These are phyloP conservation scores for Lunularia cruciata DNA, from an alignment of 225 moss, liverwort and hornwort species.

Conservation along the genomic window DNA sequence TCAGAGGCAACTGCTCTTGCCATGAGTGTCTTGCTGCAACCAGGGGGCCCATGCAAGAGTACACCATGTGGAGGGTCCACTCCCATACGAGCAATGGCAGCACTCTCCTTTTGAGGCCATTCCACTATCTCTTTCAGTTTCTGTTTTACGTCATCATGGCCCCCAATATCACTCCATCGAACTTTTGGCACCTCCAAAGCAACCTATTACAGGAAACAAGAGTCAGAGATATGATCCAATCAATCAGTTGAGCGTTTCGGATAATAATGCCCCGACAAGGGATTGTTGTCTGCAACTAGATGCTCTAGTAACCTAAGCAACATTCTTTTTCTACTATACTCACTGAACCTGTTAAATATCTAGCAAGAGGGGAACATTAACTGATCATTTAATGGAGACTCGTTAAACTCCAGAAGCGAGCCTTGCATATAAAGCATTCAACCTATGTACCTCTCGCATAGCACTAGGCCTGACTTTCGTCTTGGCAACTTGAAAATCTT, in stretches of 20 bases:
- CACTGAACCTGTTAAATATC: too few species aligned
- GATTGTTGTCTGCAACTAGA: too few species aligned
- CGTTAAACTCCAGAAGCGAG: too few species aligned
- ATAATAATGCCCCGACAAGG: too few species aligned
- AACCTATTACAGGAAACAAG: too few species aligned
- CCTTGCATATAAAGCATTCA: not conserved
- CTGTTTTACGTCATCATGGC: conserved; percentile 85
- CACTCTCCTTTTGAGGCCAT: conserved; percentile 88
- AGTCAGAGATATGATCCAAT: too few species aligned
- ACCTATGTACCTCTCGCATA: conserved; percentile 82
- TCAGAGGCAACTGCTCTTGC: conserved; percentile 96
- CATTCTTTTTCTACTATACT: too few species aligned
- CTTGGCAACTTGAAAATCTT: conserved; percentile 86
- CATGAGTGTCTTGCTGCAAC: conserved; percentile 96
- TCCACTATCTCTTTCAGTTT: conserved; percentile 88
- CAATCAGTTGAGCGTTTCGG: too few species aligned
- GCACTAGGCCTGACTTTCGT: conserved; percentile 98
- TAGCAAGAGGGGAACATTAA: too few species aligned
- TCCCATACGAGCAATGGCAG: conserved; percentile 68
- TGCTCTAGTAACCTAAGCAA: too few species aligned
- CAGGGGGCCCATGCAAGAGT: conserved; percentile 86
- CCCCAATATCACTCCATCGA: conserved; percentile 90
- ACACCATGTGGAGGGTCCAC: conserved; percentile 81
- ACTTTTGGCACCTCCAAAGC: conserved; percentile 96
- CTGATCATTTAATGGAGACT: too few species aligned